Base-by-base conservation (phyloP, 2,329 filamentous ascomycete genomes). In the Xylaria sp. region DNA sequence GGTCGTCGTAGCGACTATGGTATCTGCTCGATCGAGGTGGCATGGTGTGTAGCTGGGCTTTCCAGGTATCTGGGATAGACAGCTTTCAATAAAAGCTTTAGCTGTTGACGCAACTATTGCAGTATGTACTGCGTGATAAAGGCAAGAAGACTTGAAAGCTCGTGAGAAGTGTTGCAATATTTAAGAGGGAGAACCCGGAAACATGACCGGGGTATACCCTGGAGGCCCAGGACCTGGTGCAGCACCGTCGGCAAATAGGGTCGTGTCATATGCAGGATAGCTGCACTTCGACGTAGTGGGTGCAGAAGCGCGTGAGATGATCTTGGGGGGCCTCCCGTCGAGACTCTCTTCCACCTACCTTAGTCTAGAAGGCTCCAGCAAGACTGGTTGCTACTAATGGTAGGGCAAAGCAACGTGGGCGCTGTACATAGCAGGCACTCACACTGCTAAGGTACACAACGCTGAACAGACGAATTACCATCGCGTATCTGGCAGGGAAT, bases 1-100 rank as follows among this genome's bases (percentile, higher is more conserved):
- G 70, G 54, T 73, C 70, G 52, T 73, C 71, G 44, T 72, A 67
- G 31, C 58, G 69, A 67, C 58, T 61, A 47, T 63, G 65, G 52
- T 62, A 68, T 27, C 59, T 71, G 38, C 64, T 46, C 27, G 71
- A 68, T 51, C 67, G 67, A 43, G 68, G 64, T 5, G 68, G 46
- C 72, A 73, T 73, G 61, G 47, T 68, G 33, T 29, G 40, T 13
- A 35, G 46, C 37, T 31, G n/a, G 19, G 10, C 43, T 17, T 46
- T 38, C 41, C 3, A 23, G 27, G 31, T 35, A 21, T 49, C 31
- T 43, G 4, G n/a, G n/a, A n/a, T n/a, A n/a, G n/a, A 31, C 17
- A 43, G 23, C 38, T 37, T 2, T 46, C 38, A 21, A n/a, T 23
- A 33, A 33, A 54, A 47, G 21, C 10, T 40, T 31, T 25, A 13